Evolutionary conservation across 139 green algal species (phyloP).

Genomic region (Spirogloea muscicola): DNA sequence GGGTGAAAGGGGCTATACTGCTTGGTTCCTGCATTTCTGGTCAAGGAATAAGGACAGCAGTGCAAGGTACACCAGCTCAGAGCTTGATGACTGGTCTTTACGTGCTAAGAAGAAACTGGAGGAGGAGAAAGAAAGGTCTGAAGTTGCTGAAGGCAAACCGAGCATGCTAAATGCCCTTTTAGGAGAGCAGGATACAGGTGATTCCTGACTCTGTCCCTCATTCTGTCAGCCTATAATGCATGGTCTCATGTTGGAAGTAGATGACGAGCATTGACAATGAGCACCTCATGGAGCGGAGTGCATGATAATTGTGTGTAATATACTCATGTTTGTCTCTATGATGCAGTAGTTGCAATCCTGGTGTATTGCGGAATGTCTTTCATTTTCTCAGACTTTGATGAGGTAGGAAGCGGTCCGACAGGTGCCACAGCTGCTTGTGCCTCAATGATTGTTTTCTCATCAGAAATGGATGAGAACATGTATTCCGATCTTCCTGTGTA

Average conservation of each 20-base stretch:
- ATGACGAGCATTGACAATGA: not conserved
- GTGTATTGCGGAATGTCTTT: not conserved
- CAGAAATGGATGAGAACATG: not conserved
- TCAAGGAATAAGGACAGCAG: too few relatives aligned
- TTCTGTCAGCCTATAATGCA: not conserved
- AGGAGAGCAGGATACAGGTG: not conserved
- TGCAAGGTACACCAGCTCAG: too few relatives aligned
- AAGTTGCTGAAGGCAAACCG: too few relatives aligned
- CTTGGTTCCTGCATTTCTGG: too few relatives aligned
- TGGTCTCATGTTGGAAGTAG: not conserved
- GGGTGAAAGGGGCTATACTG: too few relatives aligned
- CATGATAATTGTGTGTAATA: not conserved
- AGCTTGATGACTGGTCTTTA: too few relatives aligned
- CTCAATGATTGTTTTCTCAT: not conserved
- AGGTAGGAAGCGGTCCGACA: conserved; percentile 16
- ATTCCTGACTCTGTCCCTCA: not conserved
- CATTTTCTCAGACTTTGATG: conserved; percentile 9
- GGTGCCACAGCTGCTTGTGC: not conserved
- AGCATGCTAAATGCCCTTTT: not conserved
- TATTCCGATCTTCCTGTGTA: too few relatives aligned
- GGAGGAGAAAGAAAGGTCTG: too few relatives aligned
- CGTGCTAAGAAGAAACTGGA: too few relatives aligned
- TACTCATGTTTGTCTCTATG: not conserved
- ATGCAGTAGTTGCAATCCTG: not conserved
- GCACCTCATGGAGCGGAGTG: not conserved